These are phyloP conservation scores for Hemisphaericaspora xylofermentans DNA, from an alignment of 1,139 yeast species.

Conservation along the genomic window DNA sequence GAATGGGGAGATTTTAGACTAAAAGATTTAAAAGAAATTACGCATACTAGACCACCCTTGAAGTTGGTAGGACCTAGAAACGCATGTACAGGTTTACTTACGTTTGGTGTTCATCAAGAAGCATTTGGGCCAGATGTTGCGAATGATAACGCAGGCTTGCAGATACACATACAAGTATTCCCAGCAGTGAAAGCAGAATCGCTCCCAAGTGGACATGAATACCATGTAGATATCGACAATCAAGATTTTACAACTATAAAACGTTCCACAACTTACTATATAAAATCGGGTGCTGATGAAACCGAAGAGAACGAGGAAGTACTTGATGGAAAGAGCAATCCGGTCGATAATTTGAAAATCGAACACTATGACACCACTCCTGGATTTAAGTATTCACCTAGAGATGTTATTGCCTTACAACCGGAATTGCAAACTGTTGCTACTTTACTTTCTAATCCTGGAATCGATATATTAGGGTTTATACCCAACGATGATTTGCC, in stretches of 20 bases:
- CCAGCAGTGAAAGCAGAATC: slow-evolving; percentile 59
- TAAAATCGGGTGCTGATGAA: slow-evolving; percentile 14
- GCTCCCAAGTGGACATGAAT: slow-evolving; percentile 32
- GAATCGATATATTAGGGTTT: slow-evolving; percentile 68
- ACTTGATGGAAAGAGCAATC: neutral
- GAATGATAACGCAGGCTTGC: slow-evolving; percentile 12
- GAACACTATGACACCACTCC: slow-evolving; percentile 8
- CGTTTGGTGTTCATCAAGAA: slow-evolving; percentile 34
- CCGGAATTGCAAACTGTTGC: slow-evolving; percentile 44
- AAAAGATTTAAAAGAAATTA: slow-evolving; percentile 14
- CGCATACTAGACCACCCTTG: slow-evolving; percentile 24
- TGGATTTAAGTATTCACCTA: slow-evolving; percentile 71
- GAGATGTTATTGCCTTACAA: slow-evolving; percentile 37
- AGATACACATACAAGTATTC: slow-evolving; percentile 58
- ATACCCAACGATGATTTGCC: slow-evolving; percentile 47
- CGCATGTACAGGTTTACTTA: slow-evolving; percentile 36
- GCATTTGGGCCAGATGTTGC: slow-evolving; percentile 5
- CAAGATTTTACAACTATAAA: slow-evolving; percentile 16
- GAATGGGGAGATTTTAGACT: slow-evolving; percentile 11
- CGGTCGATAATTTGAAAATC: slow-evolving; percentile 14
- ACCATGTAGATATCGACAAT: slow-evolving; percentile 18
- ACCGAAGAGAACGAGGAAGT: slow-evolving; percentile 7
- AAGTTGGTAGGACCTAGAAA: slow-evolving; percentile 39
- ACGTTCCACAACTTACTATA: slow-evolving; percentile 24
- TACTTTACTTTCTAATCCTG: slow-evolving; percentile 43